These are phyloP conservation scores for Rhizopogon vulgaris DNA, from an alignment of 768 basidiomycete species.

Conservation along the genomic window DNA sequence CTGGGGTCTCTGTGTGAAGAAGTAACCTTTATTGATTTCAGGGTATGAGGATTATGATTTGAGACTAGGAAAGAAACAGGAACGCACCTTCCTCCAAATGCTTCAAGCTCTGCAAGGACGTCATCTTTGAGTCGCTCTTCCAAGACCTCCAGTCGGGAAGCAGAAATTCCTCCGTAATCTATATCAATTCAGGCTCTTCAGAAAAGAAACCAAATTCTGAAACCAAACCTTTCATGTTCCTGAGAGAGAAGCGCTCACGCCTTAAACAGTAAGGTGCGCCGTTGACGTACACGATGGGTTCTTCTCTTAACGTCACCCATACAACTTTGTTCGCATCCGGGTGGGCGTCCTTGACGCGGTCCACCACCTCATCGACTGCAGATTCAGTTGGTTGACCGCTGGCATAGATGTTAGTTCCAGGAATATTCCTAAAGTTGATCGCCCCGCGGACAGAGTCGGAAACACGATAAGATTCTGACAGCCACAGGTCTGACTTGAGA, in stretches of 20 bases:
- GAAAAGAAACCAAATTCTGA: neutral
- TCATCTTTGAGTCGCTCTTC: constrained; percentile 89
- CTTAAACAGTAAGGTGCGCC: constrained; percentile 88
- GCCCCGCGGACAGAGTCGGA: constrained; percentile 79
- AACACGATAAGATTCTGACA: constrained; percentile 61
- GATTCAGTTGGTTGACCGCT: constrained; percentile 87
- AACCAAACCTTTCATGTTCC: constrained; percentile 84
- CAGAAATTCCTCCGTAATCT: constrained; percentile 96
- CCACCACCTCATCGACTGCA: constrained; percentile 78
- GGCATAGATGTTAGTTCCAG: constrained; percentile 78
- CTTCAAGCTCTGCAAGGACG: constrained; percentile 72
- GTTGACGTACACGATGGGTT: constrained; percentile 89
- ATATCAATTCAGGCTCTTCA: neutral
- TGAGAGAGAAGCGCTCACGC: constrained; percentile 75
- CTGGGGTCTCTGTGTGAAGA: constrained; percentile 82
- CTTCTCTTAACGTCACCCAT: constrained; percentile 93
- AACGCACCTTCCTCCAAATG: constrained; percentile 78
- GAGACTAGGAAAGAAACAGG: neutral
- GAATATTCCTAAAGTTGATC: constrained; percentile 87
- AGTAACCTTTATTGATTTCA: constrained; percentile 47
- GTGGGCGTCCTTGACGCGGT: constrained; percentile 52
- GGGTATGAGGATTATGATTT: neutral
- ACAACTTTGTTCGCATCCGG: constrained; percentile 59
- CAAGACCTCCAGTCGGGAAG: constrained; percentile 79
- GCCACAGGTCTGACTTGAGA: constrained; percentile 92